Evolutionary conservation across 129 eudicot species (phyloP).

Genomic region (Scalesia atractyloides): DNA sequence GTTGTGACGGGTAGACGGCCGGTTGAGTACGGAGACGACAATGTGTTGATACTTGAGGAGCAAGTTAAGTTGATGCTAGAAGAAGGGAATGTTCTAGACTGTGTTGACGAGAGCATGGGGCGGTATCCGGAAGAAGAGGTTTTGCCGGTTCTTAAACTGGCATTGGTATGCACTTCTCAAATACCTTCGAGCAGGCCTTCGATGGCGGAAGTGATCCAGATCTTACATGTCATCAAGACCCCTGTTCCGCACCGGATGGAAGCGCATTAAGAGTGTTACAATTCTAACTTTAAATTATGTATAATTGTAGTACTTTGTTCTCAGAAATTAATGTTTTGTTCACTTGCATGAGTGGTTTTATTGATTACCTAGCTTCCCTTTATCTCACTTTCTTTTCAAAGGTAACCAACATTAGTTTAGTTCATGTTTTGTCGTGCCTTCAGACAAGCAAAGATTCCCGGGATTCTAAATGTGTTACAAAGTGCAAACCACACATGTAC

Average conservation of each 20-base stretch:
- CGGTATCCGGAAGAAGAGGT: conserved; percentile 83
- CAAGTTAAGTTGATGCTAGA: conserved; percentile 74
- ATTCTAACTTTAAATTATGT: conserved; percentile 23
- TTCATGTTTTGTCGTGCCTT: too few species aligned
- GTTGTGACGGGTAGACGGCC: conserved; percentile 79
- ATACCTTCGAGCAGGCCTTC: conserved; percentile 95
- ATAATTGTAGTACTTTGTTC: conserved; percentile 13
- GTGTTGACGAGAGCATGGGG: conserved; percentile 74
- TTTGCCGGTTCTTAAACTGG: conserved; percentile 80
- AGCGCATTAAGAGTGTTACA: conserved; percentile 30
- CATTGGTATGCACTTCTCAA: conserved; percentile 86
- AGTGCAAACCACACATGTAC: too few species aligned
- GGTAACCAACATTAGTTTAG: too few species aligned
- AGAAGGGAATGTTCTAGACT: conserved; percentile 78
- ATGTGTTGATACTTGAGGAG: conserved; percentile 68
- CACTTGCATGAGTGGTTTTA: conserved; percentile 13
- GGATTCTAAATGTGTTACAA: too few species aligned
- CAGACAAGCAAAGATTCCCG: too few species aligned
- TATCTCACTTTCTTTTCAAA: too few species aligned
- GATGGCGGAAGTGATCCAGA: conserved; percentile 88
- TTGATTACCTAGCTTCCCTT: not conserved
- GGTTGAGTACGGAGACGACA: conserved; percentile 89
- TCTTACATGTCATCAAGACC: conserved; percentile 79
- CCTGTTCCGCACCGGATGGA: conserved; percentile 59
- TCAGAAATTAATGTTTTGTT: conserved; percentile 7